Conservation (phyloP, 805 yeast species). For the Nakazawaea populi region DNA sequence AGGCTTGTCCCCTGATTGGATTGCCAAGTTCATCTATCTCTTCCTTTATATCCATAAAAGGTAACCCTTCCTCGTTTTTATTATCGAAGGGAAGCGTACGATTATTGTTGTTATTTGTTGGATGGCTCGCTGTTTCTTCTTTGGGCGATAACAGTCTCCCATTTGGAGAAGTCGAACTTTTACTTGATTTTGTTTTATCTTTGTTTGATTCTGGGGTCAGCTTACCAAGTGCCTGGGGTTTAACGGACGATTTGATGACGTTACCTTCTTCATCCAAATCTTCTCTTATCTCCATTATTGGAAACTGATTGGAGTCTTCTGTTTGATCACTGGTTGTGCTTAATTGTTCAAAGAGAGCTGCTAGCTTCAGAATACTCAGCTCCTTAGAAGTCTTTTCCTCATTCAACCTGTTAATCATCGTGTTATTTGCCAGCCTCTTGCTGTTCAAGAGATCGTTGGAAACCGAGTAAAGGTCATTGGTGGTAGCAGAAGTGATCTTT, state of each 20-base stretch:
- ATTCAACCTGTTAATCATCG: not conserved
- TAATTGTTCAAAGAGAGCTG: slow-evolving; percentile 20
- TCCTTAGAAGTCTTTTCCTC: slow-evolving; percentile 14
- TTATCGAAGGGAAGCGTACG: slow-evolving; percentile 5
- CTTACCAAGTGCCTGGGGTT: slow-evolving; percentile 24
- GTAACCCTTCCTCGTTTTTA: slow-evolving; percentile 42
- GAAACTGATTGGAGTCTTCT: slow-evolving; percentile 41
- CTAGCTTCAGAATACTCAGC: slow-evolving; percentile 20
- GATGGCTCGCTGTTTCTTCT: not conserved
- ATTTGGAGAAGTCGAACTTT: too few species aligned
- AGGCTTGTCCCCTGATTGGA: slow-evolving; percentile 37
- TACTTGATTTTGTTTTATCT: too few species aligned
- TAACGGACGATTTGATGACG: slow-evolving; percentile 41
- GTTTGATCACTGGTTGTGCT: slow-evolving; percentile 5
- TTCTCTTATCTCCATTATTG: slow-evolving; percentile 79
- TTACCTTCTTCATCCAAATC: slow-evolving; percentile 82
- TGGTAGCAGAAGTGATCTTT: slow-evolving; percentile 1
- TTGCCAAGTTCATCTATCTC: slow-evolving; percentile 78
- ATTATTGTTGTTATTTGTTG: not conserved
- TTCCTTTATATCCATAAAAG: slow-evolving; percentile 73
- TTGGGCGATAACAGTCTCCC: not conserved
- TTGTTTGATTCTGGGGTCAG: not conserved
- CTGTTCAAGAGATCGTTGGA: slow-evolving; percentile 4
- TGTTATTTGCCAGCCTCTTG: slow-evolving; percentile 1
- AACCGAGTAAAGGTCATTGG: slow-evolving; percentile 1